A percentile compares a stretch with the other conserved stretches of the same genome.
Conservation (phyloP, 2,329 filamentous ascomycete genomes). For the Geoglossum cookeanum region DNA sequence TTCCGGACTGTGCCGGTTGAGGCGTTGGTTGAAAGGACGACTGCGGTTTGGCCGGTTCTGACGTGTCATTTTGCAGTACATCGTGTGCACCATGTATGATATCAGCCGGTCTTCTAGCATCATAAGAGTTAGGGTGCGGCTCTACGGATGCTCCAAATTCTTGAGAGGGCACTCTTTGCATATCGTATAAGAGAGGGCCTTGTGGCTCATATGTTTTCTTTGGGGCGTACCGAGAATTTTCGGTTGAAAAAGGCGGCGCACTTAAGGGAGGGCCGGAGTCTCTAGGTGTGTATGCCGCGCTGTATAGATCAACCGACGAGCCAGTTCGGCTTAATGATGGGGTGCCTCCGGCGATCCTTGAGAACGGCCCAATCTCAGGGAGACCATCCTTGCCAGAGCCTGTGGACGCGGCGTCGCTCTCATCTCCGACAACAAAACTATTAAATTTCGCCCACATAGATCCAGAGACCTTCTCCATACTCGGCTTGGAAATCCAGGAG, state of each 20-base stretch:
- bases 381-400: constrained; percentile 36
- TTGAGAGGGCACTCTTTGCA: not conserved
- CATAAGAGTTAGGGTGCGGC: not conserved
- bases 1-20: not conserved
- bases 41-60: not conserved
- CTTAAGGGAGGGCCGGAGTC: constrained; percentile 44
- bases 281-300: not conserved
- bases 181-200: not conserved
- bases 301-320: not conserved
- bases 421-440: constrained; percentile 87
- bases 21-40: not conserved
- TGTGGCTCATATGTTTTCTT: not conserved
- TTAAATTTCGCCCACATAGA: constrained; percentile 86
- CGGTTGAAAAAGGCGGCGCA: not conserved
- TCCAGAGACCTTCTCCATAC: constrained; percentile 86
- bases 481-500: constrained; percentile 88
- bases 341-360: constrained; percentile 51
- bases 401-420: constrained; percentile 45
- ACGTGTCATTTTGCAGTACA: not conserved
- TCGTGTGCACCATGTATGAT: not conserved
- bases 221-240: constrained; percentile 3
- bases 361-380: constrained; percentile 57
- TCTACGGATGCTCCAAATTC: not conserved
- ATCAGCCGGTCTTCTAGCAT: not conserved
- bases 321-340: constrained; percentile 22